phyloP scores from a whole-genome alignment of 2,329 filamentous ascomycete genomes.

The Trichophyton verrucosum region DNA sequence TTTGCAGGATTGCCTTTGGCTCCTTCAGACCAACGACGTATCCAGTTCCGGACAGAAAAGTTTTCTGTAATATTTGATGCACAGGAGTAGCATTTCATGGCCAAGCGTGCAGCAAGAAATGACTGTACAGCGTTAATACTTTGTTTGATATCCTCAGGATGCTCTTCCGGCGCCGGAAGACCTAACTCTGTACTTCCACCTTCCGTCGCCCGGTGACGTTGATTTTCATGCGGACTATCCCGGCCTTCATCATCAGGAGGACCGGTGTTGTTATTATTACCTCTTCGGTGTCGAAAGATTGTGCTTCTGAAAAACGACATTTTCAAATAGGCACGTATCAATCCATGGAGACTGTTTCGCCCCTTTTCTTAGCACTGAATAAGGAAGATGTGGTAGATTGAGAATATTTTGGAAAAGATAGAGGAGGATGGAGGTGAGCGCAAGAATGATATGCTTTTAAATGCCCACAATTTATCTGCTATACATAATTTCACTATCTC shows the following conservation, averaged over 20 bases:
- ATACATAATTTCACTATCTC: no score
- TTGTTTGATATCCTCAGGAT: conserved; percentile 8
- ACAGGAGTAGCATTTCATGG: conserved; percentile 9
- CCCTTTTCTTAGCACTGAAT: background rate
- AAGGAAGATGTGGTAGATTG: background rate
- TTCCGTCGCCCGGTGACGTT: background rate
- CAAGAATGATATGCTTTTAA: no score
- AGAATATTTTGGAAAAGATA: background rate
- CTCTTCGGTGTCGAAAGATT: background rate
- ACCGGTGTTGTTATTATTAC: background rate
- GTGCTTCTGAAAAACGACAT: background rate
- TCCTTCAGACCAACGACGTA: conserved; percentile 8
- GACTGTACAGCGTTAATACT: conserved; percentile 8
- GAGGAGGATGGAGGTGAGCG: background rate
- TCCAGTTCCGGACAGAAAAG: conserved; percentile 8
- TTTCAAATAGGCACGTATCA: background rate
- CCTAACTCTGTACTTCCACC: background rate
- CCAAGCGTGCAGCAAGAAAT: conserved; percentile 8
- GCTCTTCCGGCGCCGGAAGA: background rate
- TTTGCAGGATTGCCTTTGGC: conserved; percentile 3
- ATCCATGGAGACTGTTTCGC: background rate
- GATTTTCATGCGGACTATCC: background rate
- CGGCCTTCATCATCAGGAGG: background rate
- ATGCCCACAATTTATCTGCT: no score
- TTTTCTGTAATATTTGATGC: conserved; percentile 1